Evolutionary conservation across 345 rosid species (phyloP).

Genomic region (Punica granatum): DNA sequence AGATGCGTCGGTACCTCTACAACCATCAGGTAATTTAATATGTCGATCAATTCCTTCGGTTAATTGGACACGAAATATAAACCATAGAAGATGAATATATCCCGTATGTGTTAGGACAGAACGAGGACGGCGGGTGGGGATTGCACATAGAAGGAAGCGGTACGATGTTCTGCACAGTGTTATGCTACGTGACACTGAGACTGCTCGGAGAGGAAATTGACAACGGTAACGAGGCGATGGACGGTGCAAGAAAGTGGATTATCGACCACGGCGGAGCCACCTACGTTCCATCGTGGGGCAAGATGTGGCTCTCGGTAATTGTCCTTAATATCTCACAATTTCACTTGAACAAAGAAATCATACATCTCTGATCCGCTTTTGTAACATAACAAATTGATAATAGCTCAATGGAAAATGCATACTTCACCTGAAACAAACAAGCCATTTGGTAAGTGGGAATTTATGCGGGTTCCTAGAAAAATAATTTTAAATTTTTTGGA

Average conservation of each 20-base stretch:
- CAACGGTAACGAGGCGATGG: conserved; percentile 33
- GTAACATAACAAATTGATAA: too few relatives aligned
- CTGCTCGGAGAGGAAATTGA: conserved; percentile 36
- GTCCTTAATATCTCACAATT: background rate
- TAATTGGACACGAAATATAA: background rate
- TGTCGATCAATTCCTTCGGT: too few relatives aligned
- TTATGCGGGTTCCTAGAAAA: too few relatives aligned
- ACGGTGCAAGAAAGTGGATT: conserved; percentile 52
- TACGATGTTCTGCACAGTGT: conserved; percentile 44
- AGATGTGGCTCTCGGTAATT: conserved; percentile 60
- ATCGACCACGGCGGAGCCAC: conserved; percentile 50
- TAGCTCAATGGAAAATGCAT: too few relatives aligned
- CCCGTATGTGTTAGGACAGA: conserved; percentile 20
- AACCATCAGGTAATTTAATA: conserved; percentile 65
- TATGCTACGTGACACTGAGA: conserved; percentile 47
- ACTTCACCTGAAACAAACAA: too few relatives aligned
- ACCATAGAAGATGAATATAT: background rate
- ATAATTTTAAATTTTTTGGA: too few relatives aligned
- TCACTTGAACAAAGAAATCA: too few relatives aligned
- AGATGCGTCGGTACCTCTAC: conserved; percentile 48
- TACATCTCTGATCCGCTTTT: too few relatives aligned
- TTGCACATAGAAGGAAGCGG: conserved; percentile 61
- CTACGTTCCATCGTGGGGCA: conserved; percentile 77
- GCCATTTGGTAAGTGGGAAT: too few relatives aligned
- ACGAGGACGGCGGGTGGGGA: conserved; percentile 81